Base-by-base conservation (phyloP, 164 flowering plant species). In the Stephania yunnanensis region DNA sequence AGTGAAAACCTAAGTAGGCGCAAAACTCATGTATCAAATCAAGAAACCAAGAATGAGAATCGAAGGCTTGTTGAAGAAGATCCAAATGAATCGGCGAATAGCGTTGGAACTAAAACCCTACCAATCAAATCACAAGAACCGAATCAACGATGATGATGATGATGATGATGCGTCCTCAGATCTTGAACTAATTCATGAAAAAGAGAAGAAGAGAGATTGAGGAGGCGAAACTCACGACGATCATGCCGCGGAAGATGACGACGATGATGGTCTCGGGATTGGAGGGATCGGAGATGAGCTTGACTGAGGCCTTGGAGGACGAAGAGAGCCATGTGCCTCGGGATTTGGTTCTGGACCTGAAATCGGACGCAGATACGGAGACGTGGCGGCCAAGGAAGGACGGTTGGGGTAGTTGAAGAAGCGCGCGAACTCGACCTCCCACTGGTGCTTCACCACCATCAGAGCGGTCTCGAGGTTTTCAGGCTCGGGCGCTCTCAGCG, bases 291-390 rank as follows among this genome's bases (percentile, higher is more conserved):
- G 64, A 6, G 58, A 77, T 58, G 74, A 81, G 79, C 13, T 55
- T 46, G 20, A 79, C 58, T 29, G 76, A 73, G 36, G 79, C 79
- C 0, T 46, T 53, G 66, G 77, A 78, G 30, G 81, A 73, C 17
- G 84, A 74, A 68, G 83, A 75, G 15, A 83, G 22, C 86, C 84
- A 83, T 6, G 73, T 78, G 45, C 86, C 84, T 46, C 30, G 65
- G 46, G 44, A 9, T 13, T 69, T 66, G 19, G 12, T 7, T 74
- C 63, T 73, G 46, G 44, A 36, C 45, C 69, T 68, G 17, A 29
- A 6, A 80, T 70, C 10, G 78, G 76, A 53, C 22, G 75, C 63
- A 83, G 82, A 52, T 6, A 13, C 20, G 64, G 46, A 31, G 78
- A 65, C 25, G 64, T 13, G 17, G 78, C 44, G 4, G 52, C n/a